Percentiles rank a stretch among this genome's conserved stretches.
These are phyloP conservation scores for Nicotiana undulata DNA, from an alignment of 257 asterid genomes.

Conservation along the genomic window DNA sequence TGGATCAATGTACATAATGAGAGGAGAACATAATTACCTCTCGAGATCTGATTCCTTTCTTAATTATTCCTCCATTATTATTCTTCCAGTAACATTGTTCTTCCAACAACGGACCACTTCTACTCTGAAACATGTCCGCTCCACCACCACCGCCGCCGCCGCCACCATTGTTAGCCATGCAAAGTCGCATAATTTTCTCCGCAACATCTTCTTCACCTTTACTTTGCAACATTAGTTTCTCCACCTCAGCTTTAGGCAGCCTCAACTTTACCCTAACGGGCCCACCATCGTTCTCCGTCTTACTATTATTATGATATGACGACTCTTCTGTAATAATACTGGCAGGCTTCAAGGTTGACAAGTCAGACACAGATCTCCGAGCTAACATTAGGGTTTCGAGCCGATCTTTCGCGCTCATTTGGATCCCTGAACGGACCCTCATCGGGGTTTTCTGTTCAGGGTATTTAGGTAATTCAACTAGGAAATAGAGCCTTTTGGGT, in stretches of 20 bases:
- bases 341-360: constrained; percentile 47
- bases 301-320: not conserved
- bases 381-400: constrained; percentile 85
- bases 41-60: constrained; percentile 31
- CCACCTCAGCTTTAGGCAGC: constrained; percentile 68
- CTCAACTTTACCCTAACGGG: constrained; percentile 54
- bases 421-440: constrained; percentile 72
- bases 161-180: constrained; percentile 17
- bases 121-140: not conserved
- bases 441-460: constrained; percentile 38
- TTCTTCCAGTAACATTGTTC: not conserved
- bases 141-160: not conserved
- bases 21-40: constrained; percentile 34
- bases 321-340: constrained; percentile 20
- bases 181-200: constrained; percentile 47
- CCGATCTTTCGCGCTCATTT: constrained; percentile 88
- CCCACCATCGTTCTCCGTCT: constrained; percentile 6
- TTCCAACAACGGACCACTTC: not conserved
- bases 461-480: constrained; percentile 58
- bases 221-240: constrained; percentile 65
- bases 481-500: constrained; percentile 61
- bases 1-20: not conserved
- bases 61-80: constrained; percentile 13
- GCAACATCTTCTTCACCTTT: constrained; percentile 55
- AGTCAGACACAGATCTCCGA: constrained; percentile 67